Percentiles rank a stretch among this genome's conserved stretches.
Evolutionary conservation across 83 land plant species (phyloP).

Genomic region (Thuja plicata): DNA sequence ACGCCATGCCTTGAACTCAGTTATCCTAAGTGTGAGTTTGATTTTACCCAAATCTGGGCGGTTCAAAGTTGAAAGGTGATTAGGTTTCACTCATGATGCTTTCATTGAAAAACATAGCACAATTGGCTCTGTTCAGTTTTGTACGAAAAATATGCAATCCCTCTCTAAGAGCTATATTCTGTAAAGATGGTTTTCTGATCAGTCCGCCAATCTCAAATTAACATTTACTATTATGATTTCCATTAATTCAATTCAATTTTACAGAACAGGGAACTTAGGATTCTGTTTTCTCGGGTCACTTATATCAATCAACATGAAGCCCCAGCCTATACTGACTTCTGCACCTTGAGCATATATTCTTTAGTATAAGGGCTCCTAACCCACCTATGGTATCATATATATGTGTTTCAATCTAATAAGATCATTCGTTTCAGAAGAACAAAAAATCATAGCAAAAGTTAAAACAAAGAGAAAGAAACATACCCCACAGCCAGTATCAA

Average conservation of each 20-base stretch:
- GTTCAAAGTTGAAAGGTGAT: neutral
- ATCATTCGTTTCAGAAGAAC: neutral
- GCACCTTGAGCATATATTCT: neutral
- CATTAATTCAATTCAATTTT: neutral
- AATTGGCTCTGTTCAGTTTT: neutral
- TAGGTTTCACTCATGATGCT: neutral
- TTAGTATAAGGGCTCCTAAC: neutral
- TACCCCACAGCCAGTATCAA: constrained; percentile 58
- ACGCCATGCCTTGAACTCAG: neutral
- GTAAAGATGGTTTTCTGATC: neutral
- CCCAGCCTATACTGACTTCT: neutral
- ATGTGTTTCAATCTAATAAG: neutral
- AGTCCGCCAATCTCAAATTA: neutral
- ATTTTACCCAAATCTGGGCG: neutral
- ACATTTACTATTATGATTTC: neutral
- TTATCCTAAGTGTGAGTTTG: neutral
- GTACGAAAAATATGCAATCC: too few relatives aligned
- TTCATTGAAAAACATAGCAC: neutral
- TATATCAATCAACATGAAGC: neutral
- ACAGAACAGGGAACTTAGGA: neutral
- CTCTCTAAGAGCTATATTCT: too few relatives aligned
- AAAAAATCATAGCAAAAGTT: neutral
- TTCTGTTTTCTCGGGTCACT: neutral
- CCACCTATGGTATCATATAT: neutral
- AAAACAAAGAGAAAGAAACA: constrained; percentile 1